These are phyloP conservation scores for Podochytrium sp. DNA, from an alignment of 192 early-diverging fungal genomes.

Conservation along the genomic window DNA sequence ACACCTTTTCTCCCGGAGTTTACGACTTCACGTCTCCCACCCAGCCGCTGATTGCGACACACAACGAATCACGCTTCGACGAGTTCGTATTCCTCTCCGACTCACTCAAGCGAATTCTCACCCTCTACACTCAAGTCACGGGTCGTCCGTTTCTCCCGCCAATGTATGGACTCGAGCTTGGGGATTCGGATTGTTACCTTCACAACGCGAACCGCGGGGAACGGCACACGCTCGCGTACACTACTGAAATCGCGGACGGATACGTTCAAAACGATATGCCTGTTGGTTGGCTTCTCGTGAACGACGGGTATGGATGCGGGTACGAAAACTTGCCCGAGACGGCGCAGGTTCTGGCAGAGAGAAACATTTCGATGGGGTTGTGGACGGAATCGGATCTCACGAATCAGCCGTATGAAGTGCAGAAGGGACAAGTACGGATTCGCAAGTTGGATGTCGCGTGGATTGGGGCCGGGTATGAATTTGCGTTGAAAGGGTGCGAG, in stretches of 20 bases:
- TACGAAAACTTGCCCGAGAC: conserved; percentile 6
- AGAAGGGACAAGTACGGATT: background rate
- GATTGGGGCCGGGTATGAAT: conserved; percentile 9
- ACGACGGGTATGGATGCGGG: conserved; percentile 21
- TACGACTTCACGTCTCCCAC: background rate
- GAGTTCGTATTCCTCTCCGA: background rate
- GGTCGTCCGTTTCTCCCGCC: conserved; percentile 17
- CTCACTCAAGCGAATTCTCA: background rate
- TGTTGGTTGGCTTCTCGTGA: conserved; percentile 22
- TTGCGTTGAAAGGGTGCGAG: conserved; percentile 13
- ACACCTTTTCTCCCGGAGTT: conserved; percentile 14
- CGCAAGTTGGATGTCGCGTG: conserved; percentile 9
- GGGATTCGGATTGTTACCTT: conserved; percentile 11
- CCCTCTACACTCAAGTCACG: background rate
- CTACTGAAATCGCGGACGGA: background rate
- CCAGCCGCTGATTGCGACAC: background rate
- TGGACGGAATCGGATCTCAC: conserved; percentile 11
- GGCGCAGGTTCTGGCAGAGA: background rate
- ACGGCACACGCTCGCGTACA: background rate
- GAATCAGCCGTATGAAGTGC: conserved; percentile 9
- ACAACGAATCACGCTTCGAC: conserved; percentile 14
- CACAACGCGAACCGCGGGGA: conserved; percentile 14
- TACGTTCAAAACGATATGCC: conserved; percentile 15
- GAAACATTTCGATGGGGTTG: conserved; percentile 10
- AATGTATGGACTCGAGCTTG: conserved; percentile 11